These are phyloP conservation scores for Xylaria sp. DNA, from an alignment of 2,329 filamentous ascomycete genomes.

Conservation along the genomic window DNA sequence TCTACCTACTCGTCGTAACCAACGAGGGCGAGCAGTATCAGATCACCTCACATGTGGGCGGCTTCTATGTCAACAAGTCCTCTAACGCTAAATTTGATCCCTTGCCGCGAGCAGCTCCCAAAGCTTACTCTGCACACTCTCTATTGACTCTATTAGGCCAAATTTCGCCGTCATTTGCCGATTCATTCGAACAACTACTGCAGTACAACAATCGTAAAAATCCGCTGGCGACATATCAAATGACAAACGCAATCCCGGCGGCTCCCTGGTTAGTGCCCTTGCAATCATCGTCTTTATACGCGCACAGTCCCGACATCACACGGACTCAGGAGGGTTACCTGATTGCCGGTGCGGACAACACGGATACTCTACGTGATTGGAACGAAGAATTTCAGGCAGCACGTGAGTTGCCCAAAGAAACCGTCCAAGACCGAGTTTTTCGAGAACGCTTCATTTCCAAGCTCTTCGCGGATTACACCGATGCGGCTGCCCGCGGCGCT, in stretches of 20 bases:
- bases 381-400: slow-evolving; percentile 99
- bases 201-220: slow-evolving; percentile 88
- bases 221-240: slow-evolving; percentile 91
- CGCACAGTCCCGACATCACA: slow-evolving; percentile 85
- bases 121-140: slow-evolving; percentile 84
- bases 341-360: slow-evolving; percentile 89
- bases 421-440: slow-evolving; percentile 95
- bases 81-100: slow-evolving; percentile 97
- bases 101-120: slow-evolving; percentile 80
- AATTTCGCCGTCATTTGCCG: slow-evolving; percentile 84
- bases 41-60: slow-evolving; percentile 91
- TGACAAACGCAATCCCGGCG: slow-evolving; percentile 92
- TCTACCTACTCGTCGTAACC: slow-evolving; percentile 89
- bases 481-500: slow-evolving; percentile 91
- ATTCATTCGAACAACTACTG: slow-evolving; percentile 80
- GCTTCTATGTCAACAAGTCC: slow-evolving; percentile 97
- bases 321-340: slow-evolving; percentile 93
- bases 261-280: slow-evolving; percentile 90
- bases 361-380: slow-evolving; percentile 95
- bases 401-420: slow-evolving; percentile 91
- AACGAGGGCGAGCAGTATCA: slow-evolving; percentile 96
- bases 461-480: slow-evolving; percentile 96
- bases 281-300: slow-evolving; percentile 69
- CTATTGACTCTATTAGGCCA: slow-evolving; percentile 81
- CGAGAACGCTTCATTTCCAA: slow-evolving; percentile 93